A percentile compares a stretch with the other conserved stretches of the same genome.
Evolutionary conservation across 2,329 filamentous ascomycete genomes (phyloP).

Genomic region (Coniella vitis): DNA sequence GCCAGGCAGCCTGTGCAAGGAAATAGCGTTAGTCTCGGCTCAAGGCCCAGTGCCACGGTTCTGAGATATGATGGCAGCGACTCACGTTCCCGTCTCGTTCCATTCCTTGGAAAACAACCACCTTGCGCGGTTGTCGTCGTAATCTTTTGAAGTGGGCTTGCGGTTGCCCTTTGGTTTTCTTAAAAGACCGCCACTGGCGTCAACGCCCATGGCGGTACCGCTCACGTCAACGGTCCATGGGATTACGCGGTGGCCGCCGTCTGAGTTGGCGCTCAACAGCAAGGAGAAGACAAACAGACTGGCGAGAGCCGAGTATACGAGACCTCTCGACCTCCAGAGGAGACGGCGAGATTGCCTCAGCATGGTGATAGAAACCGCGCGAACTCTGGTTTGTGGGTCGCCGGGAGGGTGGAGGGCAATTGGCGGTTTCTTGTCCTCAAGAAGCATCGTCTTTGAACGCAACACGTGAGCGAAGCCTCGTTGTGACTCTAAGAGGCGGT

Average conservation of each 20-base stretch:
- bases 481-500: conserved; percentile 7
- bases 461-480: conserved; percentile 2
- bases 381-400: conserved; percentile 9
- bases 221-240: conserved; percentile 21
- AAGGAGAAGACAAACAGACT: conserved; percentile 37
- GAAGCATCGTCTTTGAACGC: conserved; percentile 9
- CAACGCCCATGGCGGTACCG: conserved; percentile 10
- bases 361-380: conserved; percentile 22
- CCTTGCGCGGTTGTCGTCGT: conserved; percentile 17
- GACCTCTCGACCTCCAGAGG: conserved; percentile 30
- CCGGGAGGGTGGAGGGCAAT: conserved; percentile 9
- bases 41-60: not conserved
- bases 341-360: conserved; percentile 18
- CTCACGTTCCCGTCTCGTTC: conserved; percentile 29
- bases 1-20: conserved; percentile 31
- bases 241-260: conserved; percentile 29
- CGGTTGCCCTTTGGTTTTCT: conserved; percentile 5
- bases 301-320: conserved; percentile 34
- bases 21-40: conserved; percentile 20
- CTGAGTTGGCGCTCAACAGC: conserved; percentile 30
- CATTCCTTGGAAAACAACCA: conserved; percentile 34
- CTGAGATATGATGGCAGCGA: conserved; percentile 3
- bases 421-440: conserved; percentile 9
- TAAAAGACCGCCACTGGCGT: conserved; percentile 7
- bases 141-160: conserved; percentile 12